These are phyloP conservation scores for Lathyrus sativus DNA, from an alignment of 306 rosid genomes.

Conservation along the genomic window DNA sequence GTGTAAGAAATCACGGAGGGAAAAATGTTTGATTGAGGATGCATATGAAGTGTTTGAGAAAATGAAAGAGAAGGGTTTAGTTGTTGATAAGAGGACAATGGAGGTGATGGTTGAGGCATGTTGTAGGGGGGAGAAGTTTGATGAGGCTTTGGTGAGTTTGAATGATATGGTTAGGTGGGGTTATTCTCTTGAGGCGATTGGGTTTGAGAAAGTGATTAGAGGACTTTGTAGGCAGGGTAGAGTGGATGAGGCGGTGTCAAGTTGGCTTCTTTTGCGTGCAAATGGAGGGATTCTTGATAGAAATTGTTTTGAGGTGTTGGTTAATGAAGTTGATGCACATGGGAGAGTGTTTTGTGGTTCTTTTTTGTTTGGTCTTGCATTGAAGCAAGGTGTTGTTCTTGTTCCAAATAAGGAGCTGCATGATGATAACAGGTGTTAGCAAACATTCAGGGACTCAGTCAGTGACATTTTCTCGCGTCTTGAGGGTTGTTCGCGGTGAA, in stretches of 20 bases:
- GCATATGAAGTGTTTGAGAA: constrained; percentile 60
- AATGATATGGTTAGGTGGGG: constrained; percentile 56
- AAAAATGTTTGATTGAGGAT: constrained; percentile 47
- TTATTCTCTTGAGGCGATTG: constrained; percentile 36
- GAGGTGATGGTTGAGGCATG: constrained; percentile 54
- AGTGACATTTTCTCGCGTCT: not conserved
- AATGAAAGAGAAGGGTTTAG: constrained; percentile 45
- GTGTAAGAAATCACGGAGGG: constrained; percentile 50
- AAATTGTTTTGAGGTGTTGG: constrained; percentile 43
- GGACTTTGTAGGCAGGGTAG: constrained; percentile 58
- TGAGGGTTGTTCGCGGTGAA: not conserved
- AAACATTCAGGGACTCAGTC: not conserved
- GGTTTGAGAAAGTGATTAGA: constrained; percentile 47
- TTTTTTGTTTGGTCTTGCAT: constrained; percentile 49
- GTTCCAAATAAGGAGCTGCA: constrained; percentile 21
- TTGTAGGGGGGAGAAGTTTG: constrained; percentile 46
- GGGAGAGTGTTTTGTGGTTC: constrained; percentile 48
- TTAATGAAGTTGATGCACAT: constrained; percentile 50
- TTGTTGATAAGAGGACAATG: constrained; percentile 47
- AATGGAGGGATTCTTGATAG: constrained; percentile 44
- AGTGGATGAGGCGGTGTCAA: constrained; percentile 47
- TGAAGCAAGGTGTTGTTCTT: constrained; percentile 62
- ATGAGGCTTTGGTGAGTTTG: constrained; percentile 50
- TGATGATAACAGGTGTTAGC: not conserved
- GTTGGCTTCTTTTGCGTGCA: constrained; percentile 47